These are phyloP conservation scores for Lenwebbia sp. DNA, from an alignment of 345 rosid species.

Conservation along the genomic window DNA sequence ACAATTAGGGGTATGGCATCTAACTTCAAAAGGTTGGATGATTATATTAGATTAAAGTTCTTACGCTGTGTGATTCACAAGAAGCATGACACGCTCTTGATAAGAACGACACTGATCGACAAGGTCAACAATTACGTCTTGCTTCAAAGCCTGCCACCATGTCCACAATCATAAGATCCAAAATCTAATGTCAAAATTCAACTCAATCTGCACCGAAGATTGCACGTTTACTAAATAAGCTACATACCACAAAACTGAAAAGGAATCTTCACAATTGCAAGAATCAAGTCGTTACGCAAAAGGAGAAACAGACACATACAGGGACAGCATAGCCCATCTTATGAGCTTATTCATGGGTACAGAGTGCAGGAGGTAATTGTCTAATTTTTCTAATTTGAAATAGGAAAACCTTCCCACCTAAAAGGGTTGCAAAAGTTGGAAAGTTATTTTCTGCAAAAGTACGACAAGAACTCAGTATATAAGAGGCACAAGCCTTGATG, in stretches of 20 bases:
- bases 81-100: constrained; percentile 70
- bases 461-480: not conserved
- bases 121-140: constrained; percentile 85
- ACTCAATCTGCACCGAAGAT: not conserved
- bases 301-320: not conserved
- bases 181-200: not conserved
- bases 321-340: not conserved
- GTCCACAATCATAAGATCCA: not conserved
- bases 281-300: not conserved
- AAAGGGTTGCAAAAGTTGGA: not conserved
- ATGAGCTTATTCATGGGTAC: not conserved
- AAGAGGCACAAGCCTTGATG: not conserved
- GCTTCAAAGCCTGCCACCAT: constrained; percentile 58
- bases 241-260: not conserved
- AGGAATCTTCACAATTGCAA: not conserved
- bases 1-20: constrained; percentile 6
- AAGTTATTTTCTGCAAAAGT: not conserved
- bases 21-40: not conserved
- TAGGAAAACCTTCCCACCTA: not conserved
- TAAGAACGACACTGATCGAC: constrained; percentile 86
- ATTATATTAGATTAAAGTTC: constrained; percentile 6
- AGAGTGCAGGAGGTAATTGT: not conserved
- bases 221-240: not conserved
- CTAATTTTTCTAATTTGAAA: not conserved
- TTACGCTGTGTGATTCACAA: constrained; percentile 67